Evolutionary conservation across 306 rosid genomes (phyloP), one percentile per base, ranked within the genome.

Genomic region (Quercus variabilis): DNA sequence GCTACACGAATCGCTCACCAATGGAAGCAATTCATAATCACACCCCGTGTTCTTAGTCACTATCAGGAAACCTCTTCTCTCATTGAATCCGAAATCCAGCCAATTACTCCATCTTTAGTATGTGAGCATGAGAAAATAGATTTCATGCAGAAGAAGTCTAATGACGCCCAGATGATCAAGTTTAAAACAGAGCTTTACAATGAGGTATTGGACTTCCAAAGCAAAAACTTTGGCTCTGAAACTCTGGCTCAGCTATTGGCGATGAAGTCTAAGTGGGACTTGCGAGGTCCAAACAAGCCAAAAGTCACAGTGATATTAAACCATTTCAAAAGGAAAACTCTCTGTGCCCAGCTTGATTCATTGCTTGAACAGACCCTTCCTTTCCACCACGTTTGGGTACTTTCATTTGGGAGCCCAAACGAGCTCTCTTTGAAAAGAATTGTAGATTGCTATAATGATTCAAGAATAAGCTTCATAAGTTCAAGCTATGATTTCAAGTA

Each of bases 391-490:
- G 96, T 85, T 77, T 95, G 99, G 99, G 98, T 95, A 10, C 96
- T 95, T 35, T 89, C 99, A 43, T 95, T 95, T 76, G 99, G 99
- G 14, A 95, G 99, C 81, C 99, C 99, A 30, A 93, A 90, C 70
- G 98, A 95, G 81, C 68, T 76, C 10, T 93, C 99, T 1, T 31
- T 95, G 10, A 90, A 80, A 74, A 85, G 93, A 79, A 95, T 95
- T 58, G 99, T 95, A 3, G 97, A 93, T 0, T 91, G 97, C 84
- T 95, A 95, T 21, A 95, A 95, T 55, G 90, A 95, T 41, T 69
- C 96, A 9, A 88, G 96, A 72, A 90, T 95, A 51, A 91, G 96
- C 74, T 95, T 95, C 90, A 80, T 95, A 33, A 88, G 98, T 75
- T 95, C 98, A 43, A 89, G 83, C 80, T 93, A 95, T 58, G 99